Evolutionary conservation across 495 filamentous ascomycete genomes (phyloP).

Genomic region (Oidiodendron maius): DNA sequence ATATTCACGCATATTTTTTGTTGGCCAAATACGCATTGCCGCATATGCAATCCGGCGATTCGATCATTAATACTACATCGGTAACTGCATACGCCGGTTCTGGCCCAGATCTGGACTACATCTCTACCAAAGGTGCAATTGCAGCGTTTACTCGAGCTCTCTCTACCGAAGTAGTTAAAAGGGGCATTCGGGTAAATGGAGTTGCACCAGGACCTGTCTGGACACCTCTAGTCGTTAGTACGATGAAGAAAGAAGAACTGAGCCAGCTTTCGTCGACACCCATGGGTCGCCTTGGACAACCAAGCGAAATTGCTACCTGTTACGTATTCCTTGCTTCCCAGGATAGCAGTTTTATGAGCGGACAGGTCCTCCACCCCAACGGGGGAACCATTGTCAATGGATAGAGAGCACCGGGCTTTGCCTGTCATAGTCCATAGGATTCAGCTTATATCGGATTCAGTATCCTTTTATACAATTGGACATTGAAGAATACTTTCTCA

Average conservation of each 20-base stretch:
- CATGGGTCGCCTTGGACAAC: slow-evolving; percentile 71
- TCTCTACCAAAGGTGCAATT: slow-evolving; percentile 75
- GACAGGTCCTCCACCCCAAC: slow-evolving; percentile 54
- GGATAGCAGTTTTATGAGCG: slow-evolving; percentile 61
- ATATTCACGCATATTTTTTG: slow-evolving; percentile 58
- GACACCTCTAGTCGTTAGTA: slow-evolving; percentile 74
- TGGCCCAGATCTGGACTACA: slow-evolving; percentile 61
- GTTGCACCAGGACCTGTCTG: slow-evolving; percentile 78
- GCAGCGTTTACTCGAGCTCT: slow-evolving; percentile 74
- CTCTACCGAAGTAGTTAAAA: slow-evolving; percentile 61
- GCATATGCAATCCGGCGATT: slow-evolving; percentile 43
- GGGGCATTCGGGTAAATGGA: slow-evolving; percentile 74
- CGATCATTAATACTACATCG: background rate
- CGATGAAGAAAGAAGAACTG: slow-evolving; percentile 63
- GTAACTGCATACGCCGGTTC: background rate
- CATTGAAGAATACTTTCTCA: too few species aligned
- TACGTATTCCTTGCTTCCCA: slow-evolving; percentile 74
- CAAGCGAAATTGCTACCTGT: slow-evolving; percentile 71
- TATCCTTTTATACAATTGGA: too few species aligned
- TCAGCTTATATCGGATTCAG: too few species aligned
- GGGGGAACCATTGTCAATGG: slow-evolving; percentile 57
- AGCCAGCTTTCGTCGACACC: slow-evolving; percentile 65
- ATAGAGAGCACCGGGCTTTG: too few species aligned
- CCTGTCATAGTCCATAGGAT: too few species aligned
- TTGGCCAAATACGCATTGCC: slow-evolving; percentile 54